These are phyloP conservation scores for Nakazawaea wickerhamii DNA, from an alignment of 805 yeast genomes.

Conservation along the genomic window DNA sequence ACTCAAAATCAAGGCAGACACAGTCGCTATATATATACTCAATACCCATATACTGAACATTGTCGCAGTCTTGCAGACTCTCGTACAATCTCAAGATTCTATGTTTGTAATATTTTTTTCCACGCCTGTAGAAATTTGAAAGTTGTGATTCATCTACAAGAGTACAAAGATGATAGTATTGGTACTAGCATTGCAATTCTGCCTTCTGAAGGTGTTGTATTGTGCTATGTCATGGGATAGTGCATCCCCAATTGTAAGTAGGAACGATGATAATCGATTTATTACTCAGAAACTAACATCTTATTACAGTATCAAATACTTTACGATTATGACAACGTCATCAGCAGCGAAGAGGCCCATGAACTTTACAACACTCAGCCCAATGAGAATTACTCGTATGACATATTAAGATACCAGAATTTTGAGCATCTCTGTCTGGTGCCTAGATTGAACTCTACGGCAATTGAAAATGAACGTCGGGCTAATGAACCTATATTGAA, in stretches of 20 bases:
- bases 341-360: neutral
- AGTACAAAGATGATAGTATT: neutral
- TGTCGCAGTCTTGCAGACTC: no score
- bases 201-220: neutral
- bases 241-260: conserved; percentile 4
- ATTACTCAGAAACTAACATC: neutral
- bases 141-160: no score
- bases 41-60: no score
- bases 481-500: neutral
- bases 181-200: neutral
- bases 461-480: neutral
- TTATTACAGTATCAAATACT: conserved; percentile 1
- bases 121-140: no score
- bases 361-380: neutral
- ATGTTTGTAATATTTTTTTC: no score
- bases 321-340: neutral
- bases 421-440: conserved; percentile 3
- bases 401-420: neutral
- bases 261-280: neutral
- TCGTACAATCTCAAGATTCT: no score
- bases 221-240: conserved; percentile 7
- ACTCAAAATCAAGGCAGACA: neutral
- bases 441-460: neutral
- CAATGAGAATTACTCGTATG: neutral
- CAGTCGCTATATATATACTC: no score